phyloP scores from a whole-genome alignment of 169 alveolate genomes.

The Eimeria maxima region DNA sequence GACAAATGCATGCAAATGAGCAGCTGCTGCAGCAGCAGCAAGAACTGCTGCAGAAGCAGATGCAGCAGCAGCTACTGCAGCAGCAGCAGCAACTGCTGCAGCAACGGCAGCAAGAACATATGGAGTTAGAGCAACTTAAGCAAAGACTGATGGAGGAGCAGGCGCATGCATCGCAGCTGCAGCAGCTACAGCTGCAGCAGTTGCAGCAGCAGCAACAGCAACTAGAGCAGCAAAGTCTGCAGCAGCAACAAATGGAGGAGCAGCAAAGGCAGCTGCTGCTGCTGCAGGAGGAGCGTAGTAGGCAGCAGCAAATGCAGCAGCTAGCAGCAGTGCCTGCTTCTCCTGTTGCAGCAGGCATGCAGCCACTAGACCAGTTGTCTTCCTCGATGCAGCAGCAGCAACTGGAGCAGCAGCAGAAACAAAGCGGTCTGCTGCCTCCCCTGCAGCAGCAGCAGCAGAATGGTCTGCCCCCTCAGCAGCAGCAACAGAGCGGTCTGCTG shows the following conservation, averaged over 20 bases:
- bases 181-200: conserved; percentile 28
- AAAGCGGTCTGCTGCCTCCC: no score
- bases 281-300: background rate
- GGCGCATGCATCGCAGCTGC: conserved; percentile 13
- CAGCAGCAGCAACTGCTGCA: conserved; percentile 6
- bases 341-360: background rate
- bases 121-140: background rate
- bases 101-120: conserved; percentile 31
- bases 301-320: conserved; percentile 22
- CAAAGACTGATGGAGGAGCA: conserved; percentile 38
- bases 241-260: background rate
- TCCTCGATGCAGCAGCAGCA: conserved; percentile 5
- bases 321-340: background rate
- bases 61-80: conserved; percentile 53
- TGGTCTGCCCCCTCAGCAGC: no score
- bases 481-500: no score
- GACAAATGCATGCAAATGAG: background rate
- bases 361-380: background rate
- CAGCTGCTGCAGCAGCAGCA: conserved; percentile 62
- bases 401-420: background rate
- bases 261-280: background rate
- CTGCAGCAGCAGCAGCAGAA: conserved; percentile 27
- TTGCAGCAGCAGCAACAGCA: background rate
- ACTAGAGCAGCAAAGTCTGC: background rate
- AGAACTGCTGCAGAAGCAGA: background rate